phyloP scores from a whole-genome alignment of 305 asterid genomes.

The Fraxinus greggii region DNA sequence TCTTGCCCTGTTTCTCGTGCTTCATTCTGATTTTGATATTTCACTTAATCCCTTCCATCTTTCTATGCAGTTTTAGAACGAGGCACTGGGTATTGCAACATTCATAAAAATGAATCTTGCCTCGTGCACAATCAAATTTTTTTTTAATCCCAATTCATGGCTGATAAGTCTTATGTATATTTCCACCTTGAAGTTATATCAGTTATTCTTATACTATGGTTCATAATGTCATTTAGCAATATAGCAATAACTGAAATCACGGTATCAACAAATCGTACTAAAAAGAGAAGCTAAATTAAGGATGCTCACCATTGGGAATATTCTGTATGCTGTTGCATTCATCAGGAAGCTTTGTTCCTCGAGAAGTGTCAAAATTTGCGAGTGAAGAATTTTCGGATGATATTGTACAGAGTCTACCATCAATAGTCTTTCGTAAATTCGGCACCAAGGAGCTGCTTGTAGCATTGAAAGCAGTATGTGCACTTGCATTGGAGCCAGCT shows the following conservation, averaged over 20 bases:
- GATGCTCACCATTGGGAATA: constrained; percentile 32
- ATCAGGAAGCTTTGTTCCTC: constrained; percentile 23
- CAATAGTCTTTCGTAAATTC: constrained; percentile 19
- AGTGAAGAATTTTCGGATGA: constrained; percentile 25
- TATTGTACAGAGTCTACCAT: constrained; percentile 26
- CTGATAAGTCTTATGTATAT: constrained; percentile 13
- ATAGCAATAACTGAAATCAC: not conserved
- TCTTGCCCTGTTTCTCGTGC: not conserved
- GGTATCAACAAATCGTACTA: not conserved
- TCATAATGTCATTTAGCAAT: not conserved
- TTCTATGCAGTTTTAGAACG: constrained; percentile 8
- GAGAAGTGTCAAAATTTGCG: constrained; percentile 21
- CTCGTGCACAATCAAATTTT: constrained; percentile 2
- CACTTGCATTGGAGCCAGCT: constrained; percentile 33
- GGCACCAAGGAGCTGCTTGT: constrained; percentile 24
- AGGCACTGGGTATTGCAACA: not conserved
- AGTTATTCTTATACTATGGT: not conserved
- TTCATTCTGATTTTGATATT: constrained; percentile 11
- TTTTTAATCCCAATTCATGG: not conserved
- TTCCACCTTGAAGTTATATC: constrained; percentile 9
- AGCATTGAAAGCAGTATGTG: constrained; percentile 26
- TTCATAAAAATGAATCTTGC: not conserved
- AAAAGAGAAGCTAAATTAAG: constrained; percentile 6
- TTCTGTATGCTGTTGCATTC: constrained; percentile 17
- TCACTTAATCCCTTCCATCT: constrained; percentile 2